Conservation (phyloP, 768 basidiomycete species). For the Mycena olivaceomarginata region DNA sequence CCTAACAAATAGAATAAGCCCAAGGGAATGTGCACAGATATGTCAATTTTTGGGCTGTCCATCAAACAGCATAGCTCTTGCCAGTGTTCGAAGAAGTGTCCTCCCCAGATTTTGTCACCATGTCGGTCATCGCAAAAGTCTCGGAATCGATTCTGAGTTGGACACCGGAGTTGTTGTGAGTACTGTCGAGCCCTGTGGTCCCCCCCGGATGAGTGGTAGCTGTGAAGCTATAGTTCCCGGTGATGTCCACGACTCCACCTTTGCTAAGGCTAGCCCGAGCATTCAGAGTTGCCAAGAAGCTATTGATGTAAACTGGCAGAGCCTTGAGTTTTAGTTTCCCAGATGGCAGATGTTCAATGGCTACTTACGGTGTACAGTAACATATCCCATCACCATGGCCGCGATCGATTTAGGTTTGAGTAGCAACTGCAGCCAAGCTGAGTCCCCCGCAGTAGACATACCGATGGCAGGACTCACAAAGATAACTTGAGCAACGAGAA, state of each 20-base stretch:
- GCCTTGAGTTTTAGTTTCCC: background rate
- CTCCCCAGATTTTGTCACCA: background rate
- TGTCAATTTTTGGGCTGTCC: no score
- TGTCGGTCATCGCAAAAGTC: background rate
- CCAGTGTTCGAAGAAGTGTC: background rate
- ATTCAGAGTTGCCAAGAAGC: background rate
- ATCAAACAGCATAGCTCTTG: background rate
- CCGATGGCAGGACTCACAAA: background rate
- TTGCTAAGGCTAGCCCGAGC: background rate
- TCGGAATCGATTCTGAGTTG: background rate
- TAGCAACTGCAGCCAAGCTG: background rate
- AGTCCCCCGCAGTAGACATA: background rate
- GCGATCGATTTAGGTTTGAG: background rate
- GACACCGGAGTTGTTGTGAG: background rate
- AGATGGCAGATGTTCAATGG: background rate
- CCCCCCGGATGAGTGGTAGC: background rate
- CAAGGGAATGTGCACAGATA: no score
- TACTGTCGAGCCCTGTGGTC: background rate
- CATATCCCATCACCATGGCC: slow-evolving; percentile 1
- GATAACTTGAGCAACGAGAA: background rate
- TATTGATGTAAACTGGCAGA: background rate
- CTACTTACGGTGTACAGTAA: background rate
- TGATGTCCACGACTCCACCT: background rate
- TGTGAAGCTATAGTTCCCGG: background rate
- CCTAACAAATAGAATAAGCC: no score